Evolutionary conservation across 2,329 filamentous ascomycete genomes (phyloP).

Genomic region (Talaromyces piceae): DNA sequence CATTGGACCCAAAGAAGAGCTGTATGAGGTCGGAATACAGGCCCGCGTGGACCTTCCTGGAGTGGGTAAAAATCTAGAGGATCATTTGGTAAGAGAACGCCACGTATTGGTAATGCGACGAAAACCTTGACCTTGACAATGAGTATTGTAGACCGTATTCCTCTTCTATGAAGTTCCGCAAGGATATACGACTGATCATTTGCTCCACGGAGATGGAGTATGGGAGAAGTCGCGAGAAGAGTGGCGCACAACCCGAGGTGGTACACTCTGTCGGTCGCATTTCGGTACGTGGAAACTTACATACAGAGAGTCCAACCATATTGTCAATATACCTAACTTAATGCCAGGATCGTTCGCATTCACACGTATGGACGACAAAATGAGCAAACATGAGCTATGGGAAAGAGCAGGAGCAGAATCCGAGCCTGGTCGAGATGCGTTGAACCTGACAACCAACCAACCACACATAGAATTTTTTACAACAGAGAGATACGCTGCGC

Average conservation of each 20-base stretch:
- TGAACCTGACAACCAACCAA: constrained; percentile 51
- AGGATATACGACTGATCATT: constrained; percentile 49
- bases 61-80: constrained; percentile 44
- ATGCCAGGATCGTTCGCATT: constrained; percentile 58
- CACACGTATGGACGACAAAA: constrained; percentile 53
- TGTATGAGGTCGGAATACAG: constrained; percentile 33
- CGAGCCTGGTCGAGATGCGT: constrained; percentile 50
- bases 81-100: constrained; percentile 34
- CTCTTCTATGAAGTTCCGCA: constrained; percentile 54
- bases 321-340: constrained; percentile 33
- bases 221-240: constrained; percentile 34
- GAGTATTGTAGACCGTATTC: constrained; percentile 42
- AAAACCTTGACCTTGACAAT: neutral
- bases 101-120: neutral
- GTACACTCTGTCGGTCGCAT: neutral
- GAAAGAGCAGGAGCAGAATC: constrained; percentile 40
- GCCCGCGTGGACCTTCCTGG: constrained; percentile 36
- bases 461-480: constrained; percentile 58
- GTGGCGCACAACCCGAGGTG: neutral
- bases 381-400: constrained; percentile 51
- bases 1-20: constrained; percentile 43
- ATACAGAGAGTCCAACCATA: neutral
- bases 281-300: neutral
- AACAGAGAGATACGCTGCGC: constrained; percentile 55
- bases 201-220: constrained; percentile 50